A percentile compares a stretch with the other conserved stretches of the same genome.
Evolutionary conservation across 495 filamentous ascomycete genomes (phyloP).

Genomic region (Parmelia sp.): DNA sequence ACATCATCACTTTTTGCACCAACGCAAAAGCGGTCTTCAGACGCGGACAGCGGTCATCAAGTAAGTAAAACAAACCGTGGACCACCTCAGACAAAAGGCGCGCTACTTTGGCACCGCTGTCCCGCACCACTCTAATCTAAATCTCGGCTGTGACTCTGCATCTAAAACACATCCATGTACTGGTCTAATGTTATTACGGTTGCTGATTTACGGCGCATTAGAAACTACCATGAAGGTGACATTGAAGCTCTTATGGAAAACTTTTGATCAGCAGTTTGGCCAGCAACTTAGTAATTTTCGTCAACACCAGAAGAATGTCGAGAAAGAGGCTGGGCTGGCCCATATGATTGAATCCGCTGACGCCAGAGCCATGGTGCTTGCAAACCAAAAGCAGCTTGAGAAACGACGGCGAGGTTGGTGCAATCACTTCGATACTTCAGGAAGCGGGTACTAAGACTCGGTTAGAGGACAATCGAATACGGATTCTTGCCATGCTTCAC

Average conservation of each 20-base stretch:
- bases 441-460: background rate
- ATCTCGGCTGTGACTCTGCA: background rate
- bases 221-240: background rate
- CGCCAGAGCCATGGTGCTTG: constrained; percentile 1
- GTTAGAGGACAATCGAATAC: background rate
- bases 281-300: constrained; percentile 6
- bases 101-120: background rate
- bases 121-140: background rate
- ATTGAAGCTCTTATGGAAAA: background rate
- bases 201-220: background rate
- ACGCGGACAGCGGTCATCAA: constrained; percentile 4
- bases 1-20: constrained; percentile 36
- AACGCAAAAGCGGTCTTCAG: constrained; percentile 32
- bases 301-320: constrained; percentile 13
- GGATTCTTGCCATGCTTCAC: constrained; percentile 7
- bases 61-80: background rate
- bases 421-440: background rate
- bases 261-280: background rate
- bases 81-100: background rate
- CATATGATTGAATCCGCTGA: constrained; percentile 15
- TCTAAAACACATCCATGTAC: background rate
- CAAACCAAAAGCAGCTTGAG: constrained; percentile 6
- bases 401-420: background rate
- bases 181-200: background rate
- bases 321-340: constrained; percentile 18